Evolutionary conservation across 331 rosid genomes (phyloP), one percentile per base, ranked within the genome.

Genomic region (Pyrus hybrid): DNA sequence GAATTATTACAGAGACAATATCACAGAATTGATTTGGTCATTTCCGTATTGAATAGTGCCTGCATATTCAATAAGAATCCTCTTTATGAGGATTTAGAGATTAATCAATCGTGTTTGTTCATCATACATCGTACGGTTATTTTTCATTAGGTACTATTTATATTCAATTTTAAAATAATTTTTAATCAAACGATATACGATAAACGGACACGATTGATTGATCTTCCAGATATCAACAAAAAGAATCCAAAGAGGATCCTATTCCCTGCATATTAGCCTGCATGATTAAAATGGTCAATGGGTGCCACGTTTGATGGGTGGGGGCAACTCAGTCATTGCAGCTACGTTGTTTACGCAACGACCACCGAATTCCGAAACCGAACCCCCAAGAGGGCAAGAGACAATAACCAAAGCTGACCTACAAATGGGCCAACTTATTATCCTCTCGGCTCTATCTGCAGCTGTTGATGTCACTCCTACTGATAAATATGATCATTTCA

Each of bases 361-460:
- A 70, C 71, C 83, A 68, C 79, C 77, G 79, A 81, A 85, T 73
- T 80, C 84, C 86, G 78, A 82, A 81, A 77, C 47, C 63, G 75
- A 69, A 80, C 69, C 79, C 85, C 30, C 2, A 4, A 64, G 9
- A 17, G n/a, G 25, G 22, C 5, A 58, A 16, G 5, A 4, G 37
- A 21, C 53, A 73, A 80, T 76, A 72, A 18, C 77, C 88, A 87
- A 81, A 84, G 89, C 81, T 86, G 88, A 91, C 89, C 92, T 72
- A 86, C 57, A 81, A 78, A 70, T 77, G 91, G 92, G 84, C 93
- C 95, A 81, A 85, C 87, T 80, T 87, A 72, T 84, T 82, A 85
- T 89, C 93, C 71, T 82, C 88, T 87, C 87, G 82, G 86, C 90
- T 82, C 91, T 85, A 77, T 89, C 91, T 68, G 85, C 87, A 77